A percentile compares a stretch with the other conserved stretches of the same genome.
These are phyloP conservation scores for Coriolopsis trogii DNA, from an alignment of 1,284 basidiomycete genomes.

Conservation along the genomic window DNA sequence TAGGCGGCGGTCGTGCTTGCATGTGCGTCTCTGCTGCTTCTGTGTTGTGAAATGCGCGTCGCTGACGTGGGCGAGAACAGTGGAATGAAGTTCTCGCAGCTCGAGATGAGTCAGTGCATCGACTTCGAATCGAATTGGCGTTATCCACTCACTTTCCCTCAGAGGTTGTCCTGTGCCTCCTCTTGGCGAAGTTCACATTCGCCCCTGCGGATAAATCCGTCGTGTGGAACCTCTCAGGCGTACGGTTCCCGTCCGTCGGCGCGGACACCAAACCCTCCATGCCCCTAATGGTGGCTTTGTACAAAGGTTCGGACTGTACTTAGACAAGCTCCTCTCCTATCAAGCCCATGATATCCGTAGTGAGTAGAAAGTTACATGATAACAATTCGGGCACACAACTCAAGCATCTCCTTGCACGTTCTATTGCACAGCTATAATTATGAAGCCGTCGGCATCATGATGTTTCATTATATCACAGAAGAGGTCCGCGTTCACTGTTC, in stretches of 20 bases:
- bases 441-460: too few species aligned
- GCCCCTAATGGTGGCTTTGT: slow-evolving; percentile 8
- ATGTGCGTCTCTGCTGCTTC: slow-evolving; percentile 13
- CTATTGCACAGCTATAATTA: too few species aligned
- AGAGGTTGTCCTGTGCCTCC: slow-evolving; percentile 11
- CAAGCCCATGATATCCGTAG: too few species aligned
- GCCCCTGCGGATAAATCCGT: slow-evolving; percentile 5
- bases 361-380: too few species aligned
- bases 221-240: slow-evolving; percentile 10
- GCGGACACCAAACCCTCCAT: slow-evolving; percentile 1
- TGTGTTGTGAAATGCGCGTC: neutral
- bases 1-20: slow-evolving; percentile 20
- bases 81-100: slow-evolving; percentile 23
- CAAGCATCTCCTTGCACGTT: too few species aligned
- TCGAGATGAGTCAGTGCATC: slow-evolving; percentile 22
- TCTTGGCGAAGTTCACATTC: slow-evolving; percentile 14
- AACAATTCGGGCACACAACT: too few species aligned
- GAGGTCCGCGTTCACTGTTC: too few species aligned
- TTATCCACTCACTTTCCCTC: too few species aligned
- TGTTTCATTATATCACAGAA: too few species aligned
- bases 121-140: neutral
- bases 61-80: neutral
- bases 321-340: too few species aligned
- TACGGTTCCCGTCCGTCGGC: slow-evolving; percentile 11
- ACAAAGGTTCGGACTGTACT: neutral